Evolutionary conservation across 1,284 basidiomycete genomes (phyloP).

Genomic region (Leccinum huronense): DNA sequence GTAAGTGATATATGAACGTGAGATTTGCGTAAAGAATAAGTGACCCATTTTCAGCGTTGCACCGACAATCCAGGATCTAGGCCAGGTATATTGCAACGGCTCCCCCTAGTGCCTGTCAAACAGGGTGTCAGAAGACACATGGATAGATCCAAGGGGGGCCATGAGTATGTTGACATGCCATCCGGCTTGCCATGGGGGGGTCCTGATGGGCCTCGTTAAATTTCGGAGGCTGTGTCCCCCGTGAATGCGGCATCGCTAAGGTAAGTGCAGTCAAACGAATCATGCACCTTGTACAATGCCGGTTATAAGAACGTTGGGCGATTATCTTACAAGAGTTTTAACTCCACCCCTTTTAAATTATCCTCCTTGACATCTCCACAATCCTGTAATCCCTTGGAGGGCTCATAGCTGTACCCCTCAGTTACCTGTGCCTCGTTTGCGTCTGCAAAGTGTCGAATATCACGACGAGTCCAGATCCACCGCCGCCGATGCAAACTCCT

Average conservation of each 20-base stretch:
- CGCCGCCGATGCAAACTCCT: slow-evolving; percentile 52
- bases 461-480: slow-evolving; percentile 20
- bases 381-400: slow-evolving; percentile 18
- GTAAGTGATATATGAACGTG: slow-evolving; percentile 38
- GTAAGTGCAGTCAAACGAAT: slow-evolving; percentile 21
- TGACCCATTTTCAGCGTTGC: slow-evolving; percentile 25
- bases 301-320: slow-evolving; percentile 36
- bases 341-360: slow-evolving; percentile 36
- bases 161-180: slow-evolving; percentile 40
- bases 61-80: slow-evolving; percentile 37
- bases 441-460: slow-evolving; percentile 8
- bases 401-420: slow-evolving; percentile 17
- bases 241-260: slow-evolving; percentile 40
- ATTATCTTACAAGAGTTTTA: slow-evolving; percentile 38
- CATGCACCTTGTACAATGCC: slow-evolving; percentile 33
- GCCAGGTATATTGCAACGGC: slow-evolving; percentile 21
- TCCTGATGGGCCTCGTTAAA: slow-evolving; percentile 31
- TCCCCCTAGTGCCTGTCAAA: slow-evolving; percentile 33
- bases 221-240: slow-evolving; percentile 31
- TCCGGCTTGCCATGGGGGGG: slow-evolving; percentile 25
- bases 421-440: slow-evolving; percentile 10
- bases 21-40: slow-evolving; percentile 15
- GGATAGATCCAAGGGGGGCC: slow-evolving; percentile 25
- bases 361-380: slow-evolving; percentile 25
- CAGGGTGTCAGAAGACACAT: slow-evolving; percentile 34